Evolutionary conservation across 2,329 filamentous ascomycete species (phyloP), one percentile per base, ranked within the genome.

Genomic region (Septoria petroselini): DNA sequence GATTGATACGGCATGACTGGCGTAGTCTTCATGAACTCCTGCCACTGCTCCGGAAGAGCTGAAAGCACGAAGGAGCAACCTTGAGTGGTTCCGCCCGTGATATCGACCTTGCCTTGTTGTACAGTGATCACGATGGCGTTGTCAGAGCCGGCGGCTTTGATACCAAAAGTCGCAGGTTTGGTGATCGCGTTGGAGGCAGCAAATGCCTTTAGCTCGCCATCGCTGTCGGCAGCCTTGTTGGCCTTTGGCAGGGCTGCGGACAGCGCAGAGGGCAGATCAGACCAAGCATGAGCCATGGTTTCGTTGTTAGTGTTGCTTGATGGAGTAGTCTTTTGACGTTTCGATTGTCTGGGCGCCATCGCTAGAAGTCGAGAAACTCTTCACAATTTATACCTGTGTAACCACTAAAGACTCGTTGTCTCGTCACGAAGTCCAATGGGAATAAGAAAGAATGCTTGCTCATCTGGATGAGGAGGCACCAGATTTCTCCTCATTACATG

Each of bases 41-140:
- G 67, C 72, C 72, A 75, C 62, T 75, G 71, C 52, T 74, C 70
- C 2, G 72, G 70, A 2, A 70, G 60, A 8, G 72, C 72, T 15
- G 65, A 68, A 3, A 75, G 65, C 0, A 62, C 66, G 56, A 74
- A 75, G 0, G 66, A 35, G 21, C 60, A 59, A 5, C 59, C 49
- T 9, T 58, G 53, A 3, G 61, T 45, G 2, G 40, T 57, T 4
- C 65, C 65, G 29, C 54, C 50, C 9, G 43, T 25, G 42, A 66
- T 56, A 3, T 63, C 49, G 12, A 57, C 54, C 31, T 63, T 62
- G 30, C 61, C 63, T 33, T 66, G 64, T 12, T 49, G 54, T 9
- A 67, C 62, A 4, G 60, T 65, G 4, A 63, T 52, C n/a, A 66
- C 42, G 17, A 66, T 58, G 7, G 60, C 55, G 25, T 58, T 61